These are phyloP conservation scores for Chlamydomonas eustigma DNA, from an alignment of 139 green algal genomes.

Conservation along the genomic window DNA sequence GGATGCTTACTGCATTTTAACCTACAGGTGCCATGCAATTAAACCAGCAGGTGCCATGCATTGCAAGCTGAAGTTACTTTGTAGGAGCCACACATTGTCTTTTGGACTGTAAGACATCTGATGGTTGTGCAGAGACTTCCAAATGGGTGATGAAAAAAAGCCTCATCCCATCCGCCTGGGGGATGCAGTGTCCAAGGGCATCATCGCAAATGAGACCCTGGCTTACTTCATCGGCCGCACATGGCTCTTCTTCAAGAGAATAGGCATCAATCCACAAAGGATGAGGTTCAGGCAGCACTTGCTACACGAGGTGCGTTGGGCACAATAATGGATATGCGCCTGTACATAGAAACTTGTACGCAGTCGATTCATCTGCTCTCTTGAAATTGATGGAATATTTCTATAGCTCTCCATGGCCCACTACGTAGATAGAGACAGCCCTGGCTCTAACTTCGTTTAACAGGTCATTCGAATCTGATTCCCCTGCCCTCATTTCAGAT, in stretches of 20 bases:
- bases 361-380: too few relatives aligned
- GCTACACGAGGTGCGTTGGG: conserved; percentile 81
- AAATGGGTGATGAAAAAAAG: conserved; percentile 87
- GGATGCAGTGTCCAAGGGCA: conserved; percentile 79
- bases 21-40: neutral
- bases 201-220: conserved; percentile 97
- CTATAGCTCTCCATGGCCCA: too few relatives aligned
- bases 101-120: too few relatives aligned
- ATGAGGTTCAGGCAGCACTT: conserved; percentile 97
- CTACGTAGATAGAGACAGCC: too few relatives aligned
- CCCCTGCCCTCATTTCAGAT: conserved; percentile 31
- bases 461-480: too few relatives aligned
- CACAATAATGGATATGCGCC: conserved; percentile 17
- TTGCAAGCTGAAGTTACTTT: too few relatives aligned
- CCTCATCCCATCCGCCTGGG: conserved; percentile 71
- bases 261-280: conserved; percentile 80
- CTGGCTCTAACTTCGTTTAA: too few relatives aligned
- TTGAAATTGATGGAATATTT: too few relatives aligned
- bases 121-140: conserved; percentile 59
- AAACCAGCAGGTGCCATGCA: too few relatives aligned
- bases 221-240: conserved; percentile 98
- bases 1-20: conserved; percentile 6
- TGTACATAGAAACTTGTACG: too few relatives aligned
- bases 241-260: conserved; percentile 83
- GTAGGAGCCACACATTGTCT: too few relatives aligned